These are phyloP conservation scores for Lactarius hatsudake DNA, from an alignment of 768 basidiomycete species.

Conservation along the genomic window DNA sequence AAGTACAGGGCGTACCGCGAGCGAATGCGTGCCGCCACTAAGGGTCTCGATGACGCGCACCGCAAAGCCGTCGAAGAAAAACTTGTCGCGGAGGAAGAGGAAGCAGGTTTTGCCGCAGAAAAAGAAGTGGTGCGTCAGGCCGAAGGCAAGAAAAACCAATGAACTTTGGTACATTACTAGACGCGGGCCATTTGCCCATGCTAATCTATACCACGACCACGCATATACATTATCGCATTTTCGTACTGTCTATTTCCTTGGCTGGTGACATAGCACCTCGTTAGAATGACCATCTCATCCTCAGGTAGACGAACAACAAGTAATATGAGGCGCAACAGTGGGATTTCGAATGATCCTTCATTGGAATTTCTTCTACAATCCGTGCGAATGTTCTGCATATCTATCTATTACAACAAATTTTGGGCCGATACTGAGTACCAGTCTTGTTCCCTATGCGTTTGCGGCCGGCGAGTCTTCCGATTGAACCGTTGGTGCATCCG, in stretches of 20 bases:
- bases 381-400: neutral
- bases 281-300: neutral
- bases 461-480: neutral
- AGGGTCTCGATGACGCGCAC: constrained; percentile 47
- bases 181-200: neutral
- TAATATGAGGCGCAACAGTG: too few relatives aligned
- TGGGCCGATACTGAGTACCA: neutral
- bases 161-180: neutral
- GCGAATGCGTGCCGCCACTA: constrained; percentile 56
- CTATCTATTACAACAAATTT: neutral
- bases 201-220: neutral
- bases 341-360: neutral
- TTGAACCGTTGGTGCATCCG: neutral
- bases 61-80: constrained; percentile 54
- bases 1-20: constrained; percentile 83
- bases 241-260: constrained; percentile 1
- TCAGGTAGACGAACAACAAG: neutral
- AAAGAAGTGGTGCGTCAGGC: constrained; percentile 40
- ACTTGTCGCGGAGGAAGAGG: constrained; percentile 67
- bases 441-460: neutral
- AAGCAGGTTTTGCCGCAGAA: constrained; percentile 70
- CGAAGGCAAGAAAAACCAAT: constrained; percentile 27
- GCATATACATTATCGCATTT: constrained; percentile 8
- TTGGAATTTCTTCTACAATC: neutral
- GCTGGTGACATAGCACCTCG: neutral